Percentiles rank a stretch among this genome's conserved stretches.
phyloP scores from a whole-genome alignment of 257 asterid genomes.

The Petunia secreta region DNA sequence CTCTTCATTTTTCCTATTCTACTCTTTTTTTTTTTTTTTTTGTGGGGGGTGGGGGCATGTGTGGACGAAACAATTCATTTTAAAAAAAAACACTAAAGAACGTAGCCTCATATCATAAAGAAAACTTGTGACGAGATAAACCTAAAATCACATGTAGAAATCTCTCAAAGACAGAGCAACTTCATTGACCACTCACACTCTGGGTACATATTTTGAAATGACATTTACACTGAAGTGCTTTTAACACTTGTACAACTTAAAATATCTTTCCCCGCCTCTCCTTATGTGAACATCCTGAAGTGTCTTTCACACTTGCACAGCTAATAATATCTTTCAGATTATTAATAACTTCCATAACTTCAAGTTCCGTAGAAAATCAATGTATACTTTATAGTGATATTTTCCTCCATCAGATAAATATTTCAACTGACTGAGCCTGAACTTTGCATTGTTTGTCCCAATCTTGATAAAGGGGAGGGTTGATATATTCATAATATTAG shows the following conservation, averaged over 20 bases:
- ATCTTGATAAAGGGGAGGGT: background rate
- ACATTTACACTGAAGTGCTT: background rate
- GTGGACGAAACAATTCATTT: background rate
- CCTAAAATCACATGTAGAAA: background rate
- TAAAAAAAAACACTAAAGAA: background rate
- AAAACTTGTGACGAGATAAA: background rate
- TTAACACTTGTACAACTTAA: background rate
- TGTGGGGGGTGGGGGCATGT: background rate
- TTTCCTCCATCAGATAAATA: conserved; percentile 3
- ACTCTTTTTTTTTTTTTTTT: background rate
- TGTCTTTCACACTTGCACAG: conserved; percentile 5
- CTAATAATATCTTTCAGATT: conserved; percentile 12
- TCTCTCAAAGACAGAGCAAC: background rate
- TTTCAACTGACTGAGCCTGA: background rate
- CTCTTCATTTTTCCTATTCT: background rate
- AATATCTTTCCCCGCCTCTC: background rate
- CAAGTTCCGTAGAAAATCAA: background rate
- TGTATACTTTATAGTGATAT: background rate
- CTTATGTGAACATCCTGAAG: background rate
- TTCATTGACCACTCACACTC: background rate
- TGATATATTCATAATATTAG: background rate
- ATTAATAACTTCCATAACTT: conserved; percentile 1
- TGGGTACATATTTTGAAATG: background rate
- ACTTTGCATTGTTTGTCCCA: background rate
- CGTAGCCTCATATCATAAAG: background rate